phyloP scores from a whole-genome alignment of 495 filamentous ascomycete species.

The Penicillium lagena region DNA sequence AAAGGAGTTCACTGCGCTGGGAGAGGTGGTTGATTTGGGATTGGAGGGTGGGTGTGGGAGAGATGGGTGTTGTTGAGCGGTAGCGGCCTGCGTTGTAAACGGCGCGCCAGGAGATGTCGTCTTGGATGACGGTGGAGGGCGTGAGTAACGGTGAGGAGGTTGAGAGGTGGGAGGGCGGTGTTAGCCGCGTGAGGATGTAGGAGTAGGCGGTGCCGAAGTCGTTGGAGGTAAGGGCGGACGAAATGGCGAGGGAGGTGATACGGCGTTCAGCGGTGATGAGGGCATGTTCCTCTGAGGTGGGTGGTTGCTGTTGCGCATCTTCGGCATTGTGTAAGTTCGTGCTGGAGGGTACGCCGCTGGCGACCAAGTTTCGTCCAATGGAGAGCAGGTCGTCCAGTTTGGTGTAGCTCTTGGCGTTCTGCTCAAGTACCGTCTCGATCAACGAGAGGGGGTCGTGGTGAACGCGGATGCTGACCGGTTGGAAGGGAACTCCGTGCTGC shows the following conservation, averaged over 20 bases:
- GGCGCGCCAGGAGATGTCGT: constrained; percentile 88
- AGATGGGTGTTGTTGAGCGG: constrained; percentile 38
- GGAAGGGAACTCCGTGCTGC: constrained; percentile 87
- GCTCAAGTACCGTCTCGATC: constrained; percentile 77
- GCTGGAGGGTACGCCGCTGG: constrained; percentile 51
- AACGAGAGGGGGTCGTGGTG: constrained; percentile 80
- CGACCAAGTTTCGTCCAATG: constrained; percentile 69
- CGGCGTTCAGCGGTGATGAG: constrained; percentile 50
- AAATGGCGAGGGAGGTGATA: constrained; percentile 82
- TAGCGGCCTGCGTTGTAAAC: constrained; percentile 84
- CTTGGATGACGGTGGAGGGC: constrained; percentile 31
- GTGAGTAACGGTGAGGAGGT: constrained; percentile 21
- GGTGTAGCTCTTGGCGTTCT: constrained; percentile 81
- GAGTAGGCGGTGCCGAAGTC: constrained; percentile 98
- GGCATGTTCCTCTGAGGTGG: constrained; percentile 17
- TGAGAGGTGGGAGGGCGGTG: constrained; percentile 28
- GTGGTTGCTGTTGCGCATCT: constrained; percentile 1
- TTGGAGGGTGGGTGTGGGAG: constrained; percentile 20
- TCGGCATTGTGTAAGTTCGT: constrained; percentile 13
- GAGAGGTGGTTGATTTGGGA: constrained; percentile 37
- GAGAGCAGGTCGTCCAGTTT: constrained; percentile 76
- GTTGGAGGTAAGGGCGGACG: constrained; percentile 75
- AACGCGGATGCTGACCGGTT: constrained; percentile 82
- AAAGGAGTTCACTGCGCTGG: constrained; percentile 87
- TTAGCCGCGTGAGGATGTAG: constrained; percentile 69